These are phyloP conservation scores for Lepraria neglecta DNA, from an alignment of 495 filamentous ascomycete genomes.

Conservation along the genomic window DNA sequence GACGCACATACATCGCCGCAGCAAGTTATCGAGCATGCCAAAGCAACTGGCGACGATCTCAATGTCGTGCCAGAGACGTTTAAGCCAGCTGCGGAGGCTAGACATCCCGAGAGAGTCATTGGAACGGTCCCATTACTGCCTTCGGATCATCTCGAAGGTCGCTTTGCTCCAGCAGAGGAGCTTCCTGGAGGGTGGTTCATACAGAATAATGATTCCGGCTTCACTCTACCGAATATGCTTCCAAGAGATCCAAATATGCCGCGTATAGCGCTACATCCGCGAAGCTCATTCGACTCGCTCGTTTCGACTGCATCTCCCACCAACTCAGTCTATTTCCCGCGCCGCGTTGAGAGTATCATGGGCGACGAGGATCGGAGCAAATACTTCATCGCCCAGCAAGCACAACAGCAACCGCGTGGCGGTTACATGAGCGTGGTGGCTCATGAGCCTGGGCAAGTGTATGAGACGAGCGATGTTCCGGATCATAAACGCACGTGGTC, in stretches of 20 bases:
- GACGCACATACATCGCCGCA: slow-evolving; percentile 72
- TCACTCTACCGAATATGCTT: slow-evolving; percentile 36
- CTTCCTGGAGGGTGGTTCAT: slow-evolving; percentile 51
- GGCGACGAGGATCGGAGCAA: slow-evolving; percentile 69
- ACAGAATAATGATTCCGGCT: slow-evolving; percentile 34
- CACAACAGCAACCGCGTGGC: slow-evolving; percentile 47
- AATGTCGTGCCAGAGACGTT: slow-evolving; percentile 90
- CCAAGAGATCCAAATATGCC: slow-evolving; percentile 43
- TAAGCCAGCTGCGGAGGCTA: slow-evolving; percentile 59
- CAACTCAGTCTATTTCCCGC: slow-evolving; percentile 65
- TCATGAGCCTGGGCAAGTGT: slow-evolving; percentile 40
- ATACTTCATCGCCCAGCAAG: slow-evolving; percentile 61
- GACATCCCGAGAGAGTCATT: slow-evolving; percentile 35
- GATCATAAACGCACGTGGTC: slow-evolving; percentile 20
- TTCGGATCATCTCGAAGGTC: slow-evolving; percentile 63
- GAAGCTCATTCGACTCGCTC: slow-evolving; percentile 66
- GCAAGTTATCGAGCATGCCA: slow-evolving; percentile 75
- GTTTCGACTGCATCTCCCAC: slow-evolving; percentile 53
- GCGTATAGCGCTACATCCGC: slow-evolving; percentile 49
- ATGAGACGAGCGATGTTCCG: slow-evolving; percentile 47
- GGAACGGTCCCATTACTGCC: slow-evolving; percentile 59
- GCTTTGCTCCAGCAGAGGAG: slow-evolving; percentile 37
- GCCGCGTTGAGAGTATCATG: slow-evolving; percentile 77
- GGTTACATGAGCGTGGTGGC: slow-evolving; percentile 44
- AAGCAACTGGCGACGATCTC: slow-evolving; percentile 76